These are phyloP conservation scores for Echinochloa phyllopogon DNA, from an alignment of 176 grass and related monocot genomes.

Conservation along the genomic window DNA sequence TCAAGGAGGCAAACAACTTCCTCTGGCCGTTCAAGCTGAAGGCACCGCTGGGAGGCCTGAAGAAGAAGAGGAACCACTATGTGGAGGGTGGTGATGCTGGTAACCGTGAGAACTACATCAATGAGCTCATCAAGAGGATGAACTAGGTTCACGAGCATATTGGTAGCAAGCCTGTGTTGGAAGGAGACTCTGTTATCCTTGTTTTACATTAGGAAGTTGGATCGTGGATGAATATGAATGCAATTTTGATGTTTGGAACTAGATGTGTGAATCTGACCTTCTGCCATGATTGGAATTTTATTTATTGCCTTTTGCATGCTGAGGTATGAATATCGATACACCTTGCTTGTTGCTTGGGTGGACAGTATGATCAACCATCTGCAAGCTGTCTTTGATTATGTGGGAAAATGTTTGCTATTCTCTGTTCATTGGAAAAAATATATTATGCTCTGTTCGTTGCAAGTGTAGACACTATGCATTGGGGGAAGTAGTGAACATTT, in stretches of 20 bases:
- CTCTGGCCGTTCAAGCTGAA: conserved; percentile 93
- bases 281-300: not conserved
- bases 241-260: conserved; percentile 50
- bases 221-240: conserved; percentile 35
- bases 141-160: conserved; percentile 53
- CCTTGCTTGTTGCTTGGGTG: not conserved
- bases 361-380: not conserved
- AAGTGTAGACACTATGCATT: too few relatives aligned
- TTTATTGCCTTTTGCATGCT: not conserved
- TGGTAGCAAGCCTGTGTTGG: not conserved
- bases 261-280: conserved; percentile 7
- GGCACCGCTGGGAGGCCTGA: conserved; percentile 70
- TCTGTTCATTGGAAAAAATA: too few relatives aligned
- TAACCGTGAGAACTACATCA: conserved; percentile 90
- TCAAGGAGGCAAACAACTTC: conserved; percentile 97
- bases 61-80: conserved; percentile 94
- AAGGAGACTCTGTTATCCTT: conserved; percentile 11
- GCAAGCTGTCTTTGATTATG: not conserved
- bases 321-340: not conserved
- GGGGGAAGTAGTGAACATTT: too few relatives aligned
- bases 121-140: conserved; percentile 92
- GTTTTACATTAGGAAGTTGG: conserved; percentile 36
- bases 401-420: too few relatives aligned
- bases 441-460: too few relatives aligned
- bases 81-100: conserved; percentile 94